These are phyloP conservation scores for Potentilla sterilis DNA, from an alignment of 306 rosid species.

Conservation along the genomic window DNA sequence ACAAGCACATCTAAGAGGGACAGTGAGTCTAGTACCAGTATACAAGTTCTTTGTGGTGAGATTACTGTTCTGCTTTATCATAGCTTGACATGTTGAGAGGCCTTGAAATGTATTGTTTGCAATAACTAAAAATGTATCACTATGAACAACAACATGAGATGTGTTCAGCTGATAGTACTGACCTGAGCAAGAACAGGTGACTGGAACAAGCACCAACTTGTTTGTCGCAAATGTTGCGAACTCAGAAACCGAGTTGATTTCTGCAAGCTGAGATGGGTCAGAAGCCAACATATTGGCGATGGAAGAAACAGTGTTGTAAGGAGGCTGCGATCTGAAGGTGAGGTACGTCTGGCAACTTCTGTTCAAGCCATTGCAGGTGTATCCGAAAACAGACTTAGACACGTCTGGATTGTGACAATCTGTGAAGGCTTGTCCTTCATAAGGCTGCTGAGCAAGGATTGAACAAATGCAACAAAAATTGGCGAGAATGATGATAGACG, in stretches of 20 bases:
- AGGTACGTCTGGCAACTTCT: conserved; percentile 72
- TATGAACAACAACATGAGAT: conserved; percentile 30
- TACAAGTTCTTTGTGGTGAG: conserved; percentile 4
- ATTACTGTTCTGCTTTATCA: conserved; percentile 39
- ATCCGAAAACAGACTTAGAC: conserved; percentile 57
- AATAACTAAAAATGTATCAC: conserved; percentile 30
- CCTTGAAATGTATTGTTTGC: conserved; percentile 67
- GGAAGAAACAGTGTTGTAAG: conserved; percentile 56
- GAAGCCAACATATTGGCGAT: conserved; percentile 56
- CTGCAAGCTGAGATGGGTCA: conserved; percentile 54
- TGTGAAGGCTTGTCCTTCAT: conserved; percentile 45
- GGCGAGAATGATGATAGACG: conserved; percentile 24
- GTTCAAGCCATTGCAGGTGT: conserved; percentile 56
- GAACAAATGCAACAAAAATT: conserved; percentile 24
- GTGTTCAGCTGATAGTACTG: conserved; percentile 62
- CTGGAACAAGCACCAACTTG: conserved; percentile 63
- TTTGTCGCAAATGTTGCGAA: conserved; percentile 45
- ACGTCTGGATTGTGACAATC: conserved; percentile 42
- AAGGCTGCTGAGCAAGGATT: conserved; percentile 67
- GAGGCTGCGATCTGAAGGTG: conserved; percentile 68
- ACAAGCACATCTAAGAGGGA: conserved; percentile 96
- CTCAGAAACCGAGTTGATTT: conserved; percentile 46
- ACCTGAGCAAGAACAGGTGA: conserved; percentile 72
- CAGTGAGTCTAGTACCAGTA: conserved; percentile 38
- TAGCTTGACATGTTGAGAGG: conserved; percentile 76